Conservation (phyloP, 129 eudicot genomes). For the Tagetes patula region DNA sequence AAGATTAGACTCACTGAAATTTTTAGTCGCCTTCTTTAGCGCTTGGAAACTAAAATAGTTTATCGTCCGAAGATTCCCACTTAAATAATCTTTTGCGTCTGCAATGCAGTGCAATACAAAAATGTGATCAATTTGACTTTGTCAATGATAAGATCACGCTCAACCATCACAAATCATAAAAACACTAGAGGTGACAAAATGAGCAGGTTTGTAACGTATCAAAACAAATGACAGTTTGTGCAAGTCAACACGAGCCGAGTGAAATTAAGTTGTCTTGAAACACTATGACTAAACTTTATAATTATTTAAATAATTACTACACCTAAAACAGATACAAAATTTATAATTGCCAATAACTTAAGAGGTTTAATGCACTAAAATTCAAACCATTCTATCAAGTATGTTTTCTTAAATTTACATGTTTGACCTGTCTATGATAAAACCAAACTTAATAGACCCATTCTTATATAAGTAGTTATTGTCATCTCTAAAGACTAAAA, state of each 20-base stretch:
- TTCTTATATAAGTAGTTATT: background rate
- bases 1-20: conserved; percentile 35
- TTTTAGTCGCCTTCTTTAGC: conserved; percentile 51
- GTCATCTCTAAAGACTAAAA: background rate
- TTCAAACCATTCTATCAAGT: background rate
- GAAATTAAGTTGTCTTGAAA: background rate
- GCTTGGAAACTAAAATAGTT: conserved; percentile 56
- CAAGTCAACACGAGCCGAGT: background rate
- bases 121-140: background rate
- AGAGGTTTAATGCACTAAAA: background rate
- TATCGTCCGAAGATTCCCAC: conserved; percentile 58
- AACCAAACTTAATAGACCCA: background rate
- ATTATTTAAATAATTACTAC: background rate
- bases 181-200: background rate
- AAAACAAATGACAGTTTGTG: background rate
- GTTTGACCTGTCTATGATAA: background rate
- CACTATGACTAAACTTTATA: background rate
- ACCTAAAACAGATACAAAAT: background rate
- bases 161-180: background rate
- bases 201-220: background rate
- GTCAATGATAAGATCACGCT: background rate
- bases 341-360: background rate
- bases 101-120: conserved; percentile 38
- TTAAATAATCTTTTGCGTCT: conserved; percentile 43
- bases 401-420: background rate